Base-by-base conservation (phyloP, 2,329 filamentous ascomycete genomes). In the Paraphoma sp. region DNA sequence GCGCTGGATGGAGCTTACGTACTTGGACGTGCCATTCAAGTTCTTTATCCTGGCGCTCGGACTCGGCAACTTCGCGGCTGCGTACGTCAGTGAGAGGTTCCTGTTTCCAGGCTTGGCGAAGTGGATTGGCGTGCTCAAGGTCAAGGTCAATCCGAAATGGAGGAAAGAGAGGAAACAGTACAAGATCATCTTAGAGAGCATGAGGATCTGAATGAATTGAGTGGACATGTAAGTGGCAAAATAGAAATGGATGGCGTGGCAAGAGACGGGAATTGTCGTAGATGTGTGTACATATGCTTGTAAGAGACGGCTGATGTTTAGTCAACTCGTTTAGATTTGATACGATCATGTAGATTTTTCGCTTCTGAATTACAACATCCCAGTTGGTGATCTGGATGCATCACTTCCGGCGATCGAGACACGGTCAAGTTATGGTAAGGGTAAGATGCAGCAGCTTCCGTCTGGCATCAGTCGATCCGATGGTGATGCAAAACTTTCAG, bases 151-250 rank as follows among this genome's bases (percentile, higher is more conserved):
- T 41, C 51, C 51, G 76, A 74, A 84, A 48, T 83, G 82, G 71
- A 78, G 81, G 43, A 97, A 97, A 81, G 87, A 89, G 78, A 85
- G 93, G 62, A 97, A 97, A 78, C 82, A 88, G 79, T 97, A 97
- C 74, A 98, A 98, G 79, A 67, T 92, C 17, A 88, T 97, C 50
- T 28, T 44, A 6, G 75, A 74, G 56, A 57, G 61, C 7, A 70
- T 74, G 71, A 64, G 62, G 53, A 69, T 71, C 30, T 72, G 18
- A 18, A 16, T 18, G 44, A 40, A 12, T 31, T 23, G 45, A 29
- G 28, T 12, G 28, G 16, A 12, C 10, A 23, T 36, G 14, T 4
- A 30, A 18, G 17, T 17, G 11, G 12, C 16, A 18, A 23, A 29
- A 41, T 45, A 28, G n/a, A 47, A 5, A 5, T 23, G 23, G 23